phyloP scores from a whole-genome alignment of 768 basidiomycete species.

The Daedalea quercina region DNA sequence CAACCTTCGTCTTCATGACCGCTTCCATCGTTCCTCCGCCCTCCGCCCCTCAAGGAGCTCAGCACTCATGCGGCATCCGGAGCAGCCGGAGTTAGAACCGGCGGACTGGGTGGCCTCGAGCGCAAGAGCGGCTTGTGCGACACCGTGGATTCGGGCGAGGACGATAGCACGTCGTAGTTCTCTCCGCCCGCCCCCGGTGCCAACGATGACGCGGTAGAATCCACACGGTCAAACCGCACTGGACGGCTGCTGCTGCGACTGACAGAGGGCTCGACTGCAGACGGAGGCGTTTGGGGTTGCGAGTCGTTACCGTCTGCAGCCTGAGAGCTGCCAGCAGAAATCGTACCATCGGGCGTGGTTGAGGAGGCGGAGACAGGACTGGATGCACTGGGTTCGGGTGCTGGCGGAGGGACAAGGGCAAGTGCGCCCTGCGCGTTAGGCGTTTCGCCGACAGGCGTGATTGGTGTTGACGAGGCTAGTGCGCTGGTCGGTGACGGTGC shows the following conservation, averaged over 20 bases:
- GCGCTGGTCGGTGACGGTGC: neutral
- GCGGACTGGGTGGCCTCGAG: constrained; percentile 6
- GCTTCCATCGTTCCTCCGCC: too few relatives aligned
- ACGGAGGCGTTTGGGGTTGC: neutral
- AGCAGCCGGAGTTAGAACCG: neutral
- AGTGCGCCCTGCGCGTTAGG: neutral
- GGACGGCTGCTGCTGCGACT: neutral
- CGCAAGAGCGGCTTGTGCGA: constrained; percentile 33
- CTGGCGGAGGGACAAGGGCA: neutral
- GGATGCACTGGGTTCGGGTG: neutral
- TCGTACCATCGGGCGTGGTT: neutral
- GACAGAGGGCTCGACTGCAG: neutral
- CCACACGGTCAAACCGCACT: constrained; percentile 1
- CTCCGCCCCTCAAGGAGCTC: too few relatives aligned
- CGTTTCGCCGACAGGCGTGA: neutral
- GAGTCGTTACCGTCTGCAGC: neutral
- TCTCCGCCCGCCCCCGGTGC: constrained; percentile 16
- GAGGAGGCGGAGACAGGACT: neutral
- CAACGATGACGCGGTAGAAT: constrained; percentile 23
- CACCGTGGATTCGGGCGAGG: constrained; percentile 37
- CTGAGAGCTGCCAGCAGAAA: neutral
- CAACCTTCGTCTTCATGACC: too few relatives aligned
- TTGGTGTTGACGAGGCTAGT: neutral
- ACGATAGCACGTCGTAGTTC: constrained; percentile 37
- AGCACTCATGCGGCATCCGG: neutral